Evolutionary conservation across 371 early-diverging fungal species (phyloP).

Genomic region (Entomophthora muscae): DNA sequence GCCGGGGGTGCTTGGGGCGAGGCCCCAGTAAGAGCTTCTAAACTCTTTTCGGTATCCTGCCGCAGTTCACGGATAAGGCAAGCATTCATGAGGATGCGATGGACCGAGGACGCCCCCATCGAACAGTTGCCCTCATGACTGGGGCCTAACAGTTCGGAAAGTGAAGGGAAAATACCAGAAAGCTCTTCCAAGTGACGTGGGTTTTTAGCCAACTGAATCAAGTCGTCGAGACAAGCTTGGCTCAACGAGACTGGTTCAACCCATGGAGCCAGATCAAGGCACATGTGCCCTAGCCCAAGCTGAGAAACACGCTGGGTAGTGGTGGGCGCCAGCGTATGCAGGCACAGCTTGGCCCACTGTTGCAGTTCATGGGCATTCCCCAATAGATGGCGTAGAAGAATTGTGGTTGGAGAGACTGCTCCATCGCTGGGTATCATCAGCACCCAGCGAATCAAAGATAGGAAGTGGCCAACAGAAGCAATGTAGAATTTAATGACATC

Average conservation of each 20-base stretch:
- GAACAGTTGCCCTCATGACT: not conserved
- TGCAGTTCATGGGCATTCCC: not conserved
- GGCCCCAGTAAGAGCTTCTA: not conserved
- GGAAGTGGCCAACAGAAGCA: not conserved
- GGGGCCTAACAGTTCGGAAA: not conserved
- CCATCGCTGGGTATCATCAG: not conserved
- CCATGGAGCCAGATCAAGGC: not conserved
- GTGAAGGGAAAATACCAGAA: not conserved
- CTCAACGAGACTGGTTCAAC: not conserved
- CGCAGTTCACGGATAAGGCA: not conserved
- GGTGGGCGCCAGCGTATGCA: not conserved
- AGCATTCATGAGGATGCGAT: not conserved
- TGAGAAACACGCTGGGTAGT: not conserved
- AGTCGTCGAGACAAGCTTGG: not conserved
- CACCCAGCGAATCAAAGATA: not conserved
- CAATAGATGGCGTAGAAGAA: not conserved
- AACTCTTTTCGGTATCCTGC: not conserved
- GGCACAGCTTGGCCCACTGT: slow-evolving; percentile 2
- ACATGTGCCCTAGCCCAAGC: not conserved
- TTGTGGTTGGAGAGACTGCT: not conserved
- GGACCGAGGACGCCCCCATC: not conserved
- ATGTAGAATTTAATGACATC: not conserved
- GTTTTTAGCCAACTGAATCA: not conserved
- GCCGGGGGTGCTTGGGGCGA: not conserved
- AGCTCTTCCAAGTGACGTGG: not conserved